Evolutionary conservation across 257 asterid genomes (phyloP).

Genomic region (Solanum sitiens): DNA sequence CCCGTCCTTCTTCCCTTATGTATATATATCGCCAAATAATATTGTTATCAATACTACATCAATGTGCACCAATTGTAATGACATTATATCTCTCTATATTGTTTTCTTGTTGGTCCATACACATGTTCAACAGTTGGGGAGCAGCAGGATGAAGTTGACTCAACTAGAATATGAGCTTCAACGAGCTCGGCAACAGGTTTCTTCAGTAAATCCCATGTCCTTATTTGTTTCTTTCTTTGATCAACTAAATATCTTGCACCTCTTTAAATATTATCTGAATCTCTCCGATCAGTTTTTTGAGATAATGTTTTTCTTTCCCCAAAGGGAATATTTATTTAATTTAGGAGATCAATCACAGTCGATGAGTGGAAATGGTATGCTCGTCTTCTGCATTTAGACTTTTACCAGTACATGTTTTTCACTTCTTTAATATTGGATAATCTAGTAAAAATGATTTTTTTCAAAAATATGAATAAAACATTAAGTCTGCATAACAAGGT

Average conservation of each 20-base stretch:
- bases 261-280: neutral
- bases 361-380: conserved; percentile 78
- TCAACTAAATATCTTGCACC: neutral
- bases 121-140: conserved; percentile 90
- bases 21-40: too few relatives aligned
- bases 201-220: neutral
- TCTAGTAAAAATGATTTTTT: neutral
- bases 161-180: conserved; percentile 98
- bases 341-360: conserved; percentile 94
- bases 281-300: neutral
- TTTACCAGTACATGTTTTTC: conserved; percentile 2
- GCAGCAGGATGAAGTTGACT: conserved; percentile 98
- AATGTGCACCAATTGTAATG: neutral
- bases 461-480: neutral
- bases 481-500: neutral
- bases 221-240: neutral
- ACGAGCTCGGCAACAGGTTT: conserved; percentile 95
- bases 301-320: conserved; percentile 11
- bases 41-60: too few relatives aligned
- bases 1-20: too few relatives aligned
- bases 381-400: conserved; percentile 12
- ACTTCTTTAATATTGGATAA: neutral
- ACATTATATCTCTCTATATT: neutral
- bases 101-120: conserved; percentile 37
- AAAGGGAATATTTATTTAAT: conserved; percentile 82